Conservation (phyloP, 495 filamentous ascomycete species). For the Podospora comata region DNA sequence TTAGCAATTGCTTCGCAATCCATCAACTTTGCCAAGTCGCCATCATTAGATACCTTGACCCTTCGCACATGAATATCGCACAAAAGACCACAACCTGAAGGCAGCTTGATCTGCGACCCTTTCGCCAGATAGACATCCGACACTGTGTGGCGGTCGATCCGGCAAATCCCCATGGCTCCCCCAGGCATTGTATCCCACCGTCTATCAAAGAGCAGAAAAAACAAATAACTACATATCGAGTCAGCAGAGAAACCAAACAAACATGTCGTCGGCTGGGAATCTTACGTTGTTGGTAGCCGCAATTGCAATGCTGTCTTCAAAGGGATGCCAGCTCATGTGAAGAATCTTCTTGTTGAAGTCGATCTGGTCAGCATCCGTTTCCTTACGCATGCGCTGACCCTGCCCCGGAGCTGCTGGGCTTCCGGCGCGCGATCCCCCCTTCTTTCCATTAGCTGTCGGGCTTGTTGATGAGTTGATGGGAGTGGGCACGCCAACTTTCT, state of each 20-base stretch:
- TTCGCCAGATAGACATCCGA: neutral
- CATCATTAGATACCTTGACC: neutral
- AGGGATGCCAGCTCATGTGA: constrained; percentile 99
- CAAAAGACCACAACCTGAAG: neutral
- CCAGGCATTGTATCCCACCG: neutral
- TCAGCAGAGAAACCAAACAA: constrained; percentile 23
- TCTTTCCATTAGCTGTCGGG: constrained; percentile 73
- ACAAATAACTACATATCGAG: constrained; percentile 73
- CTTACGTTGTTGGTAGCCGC: constrained; percentile 97
- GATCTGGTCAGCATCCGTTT: constrained; percentile 98
- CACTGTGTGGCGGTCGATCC: neutral
- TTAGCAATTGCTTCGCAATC: neutral
- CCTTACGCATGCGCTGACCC: constrained; percentile 94
- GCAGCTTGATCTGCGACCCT: neutral
- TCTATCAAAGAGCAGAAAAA: constrained; percentile 83
- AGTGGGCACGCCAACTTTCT: constrained; percentile 97
- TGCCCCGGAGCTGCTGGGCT: constrained; percentile 82
- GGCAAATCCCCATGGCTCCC: neutral
- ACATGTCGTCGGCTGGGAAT: constrained; percentile 31
- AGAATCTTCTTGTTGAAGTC: constrained; percentile 99
- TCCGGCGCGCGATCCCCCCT: constrained; percentile 76
- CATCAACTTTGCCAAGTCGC: neutral
- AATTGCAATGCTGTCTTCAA: constrained; percentile 99
- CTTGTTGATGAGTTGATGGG: constrained; percentile 82
- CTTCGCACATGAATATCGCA: neutral